phyloP scores from a whole-genome alignment of 306 rosid genomes.

The Vicia sativa region DNA sequence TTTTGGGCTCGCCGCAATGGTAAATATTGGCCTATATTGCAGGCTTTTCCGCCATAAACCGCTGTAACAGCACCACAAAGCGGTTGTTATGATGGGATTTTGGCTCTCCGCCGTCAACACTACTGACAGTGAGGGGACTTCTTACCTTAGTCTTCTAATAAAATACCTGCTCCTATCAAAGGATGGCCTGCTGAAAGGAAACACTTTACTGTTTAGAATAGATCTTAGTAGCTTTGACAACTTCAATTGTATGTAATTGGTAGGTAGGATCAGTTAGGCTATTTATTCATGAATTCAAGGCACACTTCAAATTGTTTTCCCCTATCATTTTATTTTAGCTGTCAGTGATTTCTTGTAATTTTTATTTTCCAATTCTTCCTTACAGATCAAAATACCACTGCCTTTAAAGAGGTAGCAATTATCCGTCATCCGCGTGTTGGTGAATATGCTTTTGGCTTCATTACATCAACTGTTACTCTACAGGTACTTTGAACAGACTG shows the following conservation, averaged over 20 bases:
- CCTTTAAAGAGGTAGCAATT: conserved; percentile 93
- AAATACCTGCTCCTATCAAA: not conserved
- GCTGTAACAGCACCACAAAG: too few relatives aligned
- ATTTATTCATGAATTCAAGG: not conserved
- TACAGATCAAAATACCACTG: conserved; percentile 90
- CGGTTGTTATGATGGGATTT: too few relatives aligned
- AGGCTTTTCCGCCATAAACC: too few relatives aligned
- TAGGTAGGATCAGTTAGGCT: not conserved
- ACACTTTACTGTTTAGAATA: conserved; percentile 1
- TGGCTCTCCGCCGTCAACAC: too few relatives aligned
- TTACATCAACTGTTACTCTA: conserved; percentile 82
- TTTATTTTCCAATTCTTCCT: conserved; percentile 26
- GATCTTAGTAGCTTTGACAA: conserved; percentile 10
- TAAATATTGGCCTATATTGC: too few relatives aligned
- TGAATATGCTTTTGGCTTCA: conserved; percentile 97
- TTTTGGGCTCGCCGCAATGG: too few relatives aligned
- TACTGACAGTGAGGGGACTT: not conserved
- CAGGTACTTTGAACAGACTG: conserved; percentile 55
- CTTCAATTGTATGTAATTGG: conserved; percentile 8
- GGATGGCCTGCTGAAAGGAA: not conserved
- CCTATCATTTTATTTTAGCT: conserved; percentile 14
- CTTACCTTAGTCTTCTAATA: not conserved
- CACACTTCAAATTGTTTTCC: conserved; percentile 16
- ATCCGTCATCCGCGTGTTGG: conserved; percentile 89
- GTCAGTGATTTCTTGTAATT: conserved; percentile 2